phyloP scores from a whole-genome alignment of 352 stramenopile species.

The Phytophthora palmivora region DNA sequence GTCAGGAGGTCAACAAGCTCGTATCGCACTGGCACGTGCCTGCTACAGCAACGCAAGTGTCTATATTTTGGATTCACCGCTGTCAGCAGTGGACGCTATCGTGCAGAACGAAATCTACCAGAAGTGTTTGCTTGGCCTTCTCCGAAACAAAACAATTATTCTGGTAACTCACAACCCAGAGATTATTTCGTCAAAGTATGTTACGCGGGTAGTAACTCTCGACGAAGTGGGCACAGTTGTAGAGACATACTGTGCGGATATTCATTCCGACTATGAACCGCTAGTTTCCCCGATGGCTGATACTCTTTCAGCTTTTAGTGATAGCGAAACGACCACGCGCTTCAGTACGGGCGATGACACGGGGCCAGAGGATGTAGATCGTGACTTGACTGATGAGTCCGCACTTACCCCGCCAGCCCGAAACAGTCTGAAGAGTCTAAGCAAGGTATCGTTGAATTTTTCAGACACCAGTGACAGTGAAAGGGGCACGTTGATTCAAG shows the following conservation, averaged over 20 bases:
- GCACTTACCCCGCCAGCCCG: slow-evolving; percentile 6
- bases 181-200: slow-evolving; percentile 46
- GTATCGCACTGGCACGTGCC: slow-evolving; percentile 70
- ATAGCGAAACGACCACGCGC: slow-evolving; percentile 21
- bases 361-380: slow-evolving; percentile 7
- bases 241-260: slow-evolving; percentile 14
- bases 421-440: background rate
- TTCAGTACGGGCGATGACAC: slow-evolving; percentile 21
- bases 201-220: slow-evolving; percentile 27
- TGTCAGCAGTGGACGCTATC: slow-evolving; percentile 95
- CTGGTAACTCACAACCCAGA: slow-evolving; percentile 93
- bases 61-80: slow-evolving; percentile 93
- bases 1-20: slow-evolving; percentile 93
- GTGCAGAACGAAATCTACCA: too few relatives aligned
- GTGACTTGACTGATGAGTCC: slow-evolving; percentile 11
- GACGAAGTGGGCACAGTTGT: slow-evolving; percentile 28
- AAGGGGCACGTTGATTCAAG: slow-evolving; percentile 35
- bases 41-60: slow-evolving; percentile 74
- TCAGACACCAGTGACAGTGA: slow-evolving; percentile 4
- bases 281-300: slow-evolving; percentile 30
- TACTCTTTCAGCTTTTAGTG: slow-evolving; percentile 11
- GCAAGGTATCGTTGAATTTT: slow-evolving; percentile 7
- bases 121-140: slow-evolving; percentile 54
- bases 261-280: slow-evolving; percentile 21
- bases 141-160: slow-evolving; percentile 77